Percentiles rank a stretch among this genome's conserved stretches.
Conservation (phyloP, 257 asterid species). For the Lavandula angustifolia region DNA sequence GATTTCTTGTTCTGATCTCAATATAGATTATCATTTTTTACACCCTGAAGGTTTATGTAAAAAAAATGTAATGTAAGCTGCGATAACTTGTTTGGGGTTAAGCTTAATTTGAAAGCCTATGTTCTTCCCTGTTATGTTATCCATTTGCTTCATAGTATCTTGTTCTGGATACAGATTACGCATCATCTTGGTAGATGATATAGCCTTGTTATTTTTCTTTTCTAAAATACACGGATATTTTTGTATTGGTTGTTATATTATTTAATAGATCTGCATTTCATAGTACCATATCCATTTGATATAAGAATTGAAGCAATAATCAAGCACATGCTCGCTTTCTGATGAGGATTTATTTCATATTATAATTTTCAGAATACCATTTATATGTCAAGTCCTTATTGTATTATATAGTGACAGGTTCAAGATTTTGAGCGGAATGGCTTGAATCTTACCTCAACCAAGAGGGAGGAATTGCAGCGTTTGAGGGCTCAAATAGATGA, state of each 20-base stretch:
- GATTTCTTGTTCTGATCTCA: conserved; percentile 2
- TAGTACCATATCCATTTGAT: conserved; percentile 3
- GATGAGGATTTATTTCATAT: conserved; percentile 3
- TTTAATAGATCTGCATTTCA: conserved; percentile 1
- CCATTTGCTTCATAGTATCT: not conserved
- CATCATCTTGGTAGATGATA: conserved; percentile 5
- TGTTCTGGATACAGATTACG: conserved; percentile 9
- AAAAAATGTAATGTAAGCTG: not conserved
- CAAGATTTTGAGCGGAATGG: conserved; percentile 93
- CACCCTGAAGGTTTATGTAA: conserved; percentile 3
- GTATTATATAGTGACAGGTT: conserved; percentile 88
- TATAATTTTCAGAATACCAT: conserved; percentile 12
- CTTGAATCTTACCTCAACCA: conserved; percentile 71
- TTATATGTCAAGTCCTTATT: conserved; percentile 47
- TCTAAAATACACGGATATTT: not conserved
- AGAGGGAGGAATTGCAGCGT: conserved; percentile 87
- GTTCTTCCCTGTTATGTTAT: conserved; percentile 5
- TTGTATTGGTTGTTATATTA: conserved; percentile 12
- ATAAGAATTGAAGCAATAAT: conserved; percentile 22
- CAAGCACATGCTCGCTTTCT: conserved; percentile 8
- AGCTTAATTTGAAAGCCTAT: not conserved
- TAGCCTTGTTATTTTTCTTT: conserved; percentile 8
- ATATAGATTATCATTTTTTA: conserved; percentile 15
- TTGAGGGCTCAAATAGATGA: conserved; percentile 75
- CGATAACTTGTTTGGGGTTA: not conserved